Base-by-base conservation (phyloP, 257 asterid species). In the Nicotiana paniculata region DNA sequence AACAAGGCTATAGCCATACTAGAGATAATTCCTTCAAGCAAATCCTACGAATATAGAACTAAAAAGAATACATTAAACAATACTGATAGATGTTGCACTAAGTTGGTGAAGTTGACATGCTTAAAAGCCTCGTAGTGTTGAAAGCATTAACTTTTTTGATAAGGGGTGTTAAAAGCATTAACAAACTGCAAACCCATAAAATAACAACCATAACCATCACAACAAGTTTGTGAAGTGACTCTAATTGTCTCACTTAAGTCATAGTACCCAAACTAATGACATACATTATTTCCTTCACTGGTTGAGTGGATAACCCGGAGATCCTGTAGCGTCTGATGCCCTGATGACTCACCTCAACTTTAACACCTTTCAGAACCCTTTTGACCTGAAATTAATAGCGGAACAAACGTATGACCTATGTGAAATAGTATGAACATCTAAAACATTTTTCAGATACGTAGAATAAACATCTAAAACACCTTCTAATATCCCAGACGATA, bases 361-460 rank as follows among this genome's bases (percentile, higher is more conserved):
- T 86, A 6, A 93, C 75, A 46, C 93, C 91, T 83, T 32, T 92
- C 6, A 95, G 62, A 15, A 84, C 88, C 64, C 81, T 91, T 82
- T 81, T 92, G 33, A 91, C 83, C 99, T 95, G 67, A 55, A 74
- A 55, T 21, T 48, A 75, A 75, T 28, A 75, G 46, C 51, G 77
- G 3, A 70, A 70, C 11, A 18, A 21, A 58, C 18, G 18, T 6
- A 58, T 17, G 63, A 57, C 3, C 26, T 17, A 57, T 57, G 26
- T 57, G 63, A 17, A 55, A 55, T 15, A 35, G 28, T 54, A 35
- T 18, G 33, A 15, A 26, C 39, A 57, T 4, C 2, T 12, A 39
- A 33, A 48, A 39, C 17, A 43, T 26, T 30, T 46, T 55, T 7
- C 59, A 35, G 26, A 62, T 30, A 6, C 24, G 57, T n/a, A 82